Percentiles rank a stretch among this genome's conserved stretches.
phyloP scores from a whole-genome alignment of 176 grass and related monocot species.

The Oryza brachyantha region DNA sequence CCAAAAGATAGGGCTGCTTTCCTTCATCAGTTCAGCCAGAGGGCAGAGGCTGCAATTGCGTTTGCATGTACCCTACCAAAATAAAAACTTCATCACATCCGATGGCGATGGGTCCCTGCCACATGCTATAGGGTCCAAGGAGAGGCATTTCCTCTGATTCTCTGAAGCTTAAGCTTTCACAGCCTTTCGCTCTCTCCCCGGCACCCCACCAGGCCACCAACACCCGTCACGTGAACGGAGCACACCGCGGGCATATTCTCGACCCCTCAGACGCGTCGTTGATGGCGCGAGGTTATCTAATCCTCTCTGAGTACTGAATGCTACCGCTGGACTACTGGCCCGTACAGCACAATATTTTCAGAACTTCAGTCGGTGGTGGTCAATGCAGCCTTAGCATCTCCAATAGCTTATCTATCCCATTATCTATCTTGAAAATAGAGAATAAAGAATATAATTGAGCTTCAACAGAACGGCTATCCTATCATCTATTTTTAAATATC shows the following conservation, averaged over 20 bases:
- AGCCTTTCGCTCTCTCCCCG: not conserved
- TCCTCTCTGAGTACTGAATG: not conserved
- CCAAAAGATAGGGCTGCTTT: too few relatives aligned
- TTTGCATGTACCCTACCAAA: too few relatives aligned
- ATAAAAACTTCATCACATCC: not conserved
- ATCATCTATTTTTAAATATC: too few relatives aligned
- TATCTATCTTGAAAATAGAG: too few relatives aligned
- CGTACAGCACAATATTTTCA: not conserved
- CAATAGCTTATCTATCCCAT: too few relatives aligned
- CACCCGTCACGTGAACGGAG: conserved; percentile 13
- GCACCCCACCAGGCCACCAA: too few relatives aligned
- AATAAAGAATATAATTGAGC: too few relatives aligned
- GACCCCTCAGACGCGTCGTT: not conserved
- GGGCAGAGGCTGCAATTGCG: too few relatives aligned
- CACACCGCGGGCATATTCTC: conserved; percentile 2
- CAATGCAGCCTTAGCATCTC: too few relatives aligned
- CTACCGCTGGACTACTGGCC: not conserved
- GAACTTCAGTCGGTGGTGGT: not conserved
- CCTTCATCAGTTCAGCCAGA: too few relatives aligned
- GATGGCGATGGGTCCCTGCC: not conserved
- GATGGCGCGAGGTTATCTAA: not conserved
- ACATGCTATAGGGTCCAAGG: not conserved
- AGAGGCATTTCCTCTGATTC: not conserved
- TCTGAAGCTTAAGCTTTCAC: too few relatives aligned
- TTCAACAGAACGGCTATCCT: too few relatives aligned